Conservation (phyloP, 257 asterid species). For the Solanum bulbocastanum region DNA sequence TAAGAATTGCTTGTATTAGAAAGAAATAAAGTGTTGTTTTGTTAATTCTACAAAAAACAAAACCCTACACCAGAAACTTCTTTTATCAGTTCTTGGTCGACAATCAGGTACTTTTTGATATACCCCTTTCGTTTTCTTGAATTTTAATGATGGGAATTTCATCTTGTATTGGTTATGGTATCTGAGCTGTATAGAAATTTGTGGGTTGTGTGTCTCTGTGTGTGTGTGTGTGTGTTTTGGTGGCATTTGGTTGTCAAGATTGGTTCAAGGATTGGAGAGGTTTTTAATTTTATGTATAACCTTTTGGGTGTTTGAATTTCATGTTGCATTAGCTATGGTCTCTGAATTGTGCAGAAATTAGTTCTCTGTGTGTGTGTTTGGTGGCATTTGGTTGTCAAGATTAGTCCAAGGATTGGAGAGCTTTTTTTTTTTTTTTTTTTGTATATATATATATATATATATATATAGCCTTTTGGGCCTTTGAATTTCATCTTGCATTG, state of each 20-base stretch:
- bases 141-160: neutral
- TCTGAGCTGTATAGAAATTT: neutral
- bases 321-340: neutral
- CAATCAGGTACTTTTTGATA: neutral
- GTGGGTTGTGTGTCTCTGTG: neutral
- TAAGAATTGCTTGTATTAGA: neutral
- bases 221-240: neutral
- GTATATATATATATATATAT: too few species aligned
- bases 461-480: neutral
- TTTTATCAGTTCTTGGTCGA: neutral
- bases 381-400: neutral
- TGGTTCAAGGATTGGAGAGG: too few species aligned
- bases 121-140: neutral
- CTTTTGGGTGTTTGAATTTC: neutral
- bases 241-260: neutral
- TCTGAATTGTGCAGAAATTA: neutral
- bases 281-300: too few species aligned
- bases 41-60: neutral
- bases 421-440: neutral
- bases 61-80: neutral
- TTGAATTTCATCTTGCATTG: neutral
- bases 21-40: neutral
- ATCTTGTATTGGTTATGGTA: neutral
- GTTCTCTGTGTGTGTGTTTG: neutral
- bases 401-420: neutral